Evolutionary conservation across 768 basidiomycete species (phyloP).

Genomic region (Rhodotorula graminis): DNA sequence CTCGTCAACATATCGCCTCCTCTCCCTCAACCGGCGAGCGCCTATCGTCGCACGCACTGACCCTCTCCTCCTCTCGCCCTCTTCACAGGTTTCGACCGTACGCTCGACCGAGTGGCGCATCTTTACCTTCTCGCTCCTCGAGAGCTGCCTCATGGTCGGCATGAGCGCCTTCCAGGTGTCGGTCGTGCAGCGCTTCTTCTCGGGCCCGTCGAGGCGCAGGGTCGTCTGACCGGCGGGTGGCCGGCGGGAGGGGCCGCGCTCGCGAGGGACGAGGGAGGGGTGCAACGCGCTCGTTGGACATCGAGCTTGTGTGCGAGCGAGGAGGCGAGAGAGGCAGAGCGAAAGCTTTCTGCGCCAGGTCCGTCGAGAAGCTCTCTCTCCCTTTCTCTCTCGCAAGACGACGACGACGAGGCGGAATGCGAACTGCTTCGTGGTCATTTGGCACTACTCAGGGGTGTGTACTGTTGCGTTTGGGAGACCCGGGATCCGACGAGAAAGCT

Average conservation of each 20-base stretch:
- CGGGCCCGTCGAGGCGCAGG: conserved; percentile 36
- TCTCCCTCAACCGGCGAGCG: no score
- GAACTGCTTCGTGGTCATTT: not conserved
- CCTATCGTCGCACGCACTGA: not conserved
- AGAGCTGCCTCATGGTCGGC: conserved; percentile 40
- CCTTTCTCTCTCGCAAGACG: not conserved
- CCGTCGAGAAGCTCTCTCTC: no score
- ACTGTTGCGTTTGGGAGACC: not conserved
- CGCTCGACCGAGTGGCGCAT: conserved; percentile 41
- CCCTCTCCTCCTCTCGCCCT: not conserved
- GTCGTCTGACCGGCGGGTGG: not conserved
- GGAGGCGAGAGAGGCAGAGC: no score
- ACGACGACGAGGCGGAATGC: not conserved
- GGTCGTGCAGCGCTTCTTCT: conserved; percentile 43
- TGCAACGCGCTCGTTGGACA: not conserved
- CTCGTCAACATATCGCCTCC: no score
- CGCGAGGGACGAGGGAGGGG: no score
- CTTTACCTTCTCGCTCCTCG: conserved; percentile 38
- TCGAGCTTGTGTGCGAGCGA: not conserved
- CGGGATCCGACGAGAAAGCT: not conserved
- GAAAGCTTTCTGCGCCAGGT: no score
- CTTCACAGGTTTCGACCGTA: conserved; percentile 37
- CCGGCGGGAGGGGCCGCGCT: no score
- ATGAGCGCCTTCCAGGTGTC: conserved; percentile 44
- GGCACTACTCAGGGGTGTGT: not conserved